These are phyloP conservation scores for Pouteria glomerata DNA, from an alignment of 148 eudicot species.

Conservation along the genomic window DNA sequence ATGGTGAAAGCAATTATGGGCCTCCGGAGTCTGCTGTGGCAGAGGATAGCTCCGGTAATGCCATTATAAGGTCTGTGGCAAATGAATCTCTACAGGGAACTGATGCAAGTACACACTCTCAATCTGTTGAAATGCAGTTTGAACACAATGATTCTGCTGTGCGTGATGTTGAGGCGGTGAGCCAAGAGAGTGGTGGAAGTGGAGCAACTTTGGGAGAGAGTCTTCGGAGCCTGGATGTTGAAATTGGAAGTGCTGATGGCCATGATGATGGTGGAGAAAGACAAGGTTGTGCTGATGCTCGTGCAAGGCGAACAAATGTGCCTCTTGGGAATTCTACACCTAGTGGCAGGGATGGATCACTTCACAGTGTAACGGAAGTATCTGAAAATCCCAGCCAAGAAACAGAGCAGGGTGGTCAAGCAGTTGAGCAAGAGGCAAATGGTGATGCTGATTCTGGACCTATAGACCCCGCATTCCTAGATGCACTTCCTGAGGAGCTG, in stretches of 20 bases:
- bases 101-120: conserved; percentile 46
- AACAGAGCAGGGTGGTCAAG: conserved; percentile 47
- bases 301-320: conserved; percentile 62
- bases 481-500: conserved; percentile 96
- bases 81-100: conserved; percentile 36
- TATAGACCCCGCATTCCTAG: conserved; percentile 93
- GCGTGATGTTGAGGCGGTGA: conserved; percentile 92
- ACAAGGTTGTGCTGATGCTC: conserved; percentile 59
- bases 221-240: conserved; percentile 94
- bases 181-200: conserved; percentile 98
- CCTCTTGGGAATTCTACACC: conserved; percentile 49
- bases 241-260: conserved; percentile 99
- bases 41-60: conserved; percentile 28
- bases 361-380: conserved; percentile 84
- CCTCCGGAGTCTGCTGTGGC: conserved; percentile 42
- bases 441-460: conserved; percentile 67
- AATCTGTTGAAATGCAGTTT: conserved; percentile 71
- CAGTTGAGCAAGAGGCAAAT: conserved; percentile 43
- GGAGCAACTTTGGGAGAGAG: conserved; percentile 99
- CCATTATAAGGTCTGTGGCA: conserved; percentile 34
- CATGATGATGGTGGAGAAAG: conserved; percentile 96
- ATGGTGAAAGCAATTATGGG: conserved; percentile 25
- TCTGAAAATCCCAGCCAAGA: conserved; percentile 74
- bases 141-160: conserved; percentile 56
- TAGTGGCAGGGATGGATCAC: conserved; percentile 59